Evolutionary conservation across 2,329 filamentous ascomycete genomes (phyloP), one percentile per base, ranked within the genome.

Genomic region (Calonectria crousiana): DNA sequence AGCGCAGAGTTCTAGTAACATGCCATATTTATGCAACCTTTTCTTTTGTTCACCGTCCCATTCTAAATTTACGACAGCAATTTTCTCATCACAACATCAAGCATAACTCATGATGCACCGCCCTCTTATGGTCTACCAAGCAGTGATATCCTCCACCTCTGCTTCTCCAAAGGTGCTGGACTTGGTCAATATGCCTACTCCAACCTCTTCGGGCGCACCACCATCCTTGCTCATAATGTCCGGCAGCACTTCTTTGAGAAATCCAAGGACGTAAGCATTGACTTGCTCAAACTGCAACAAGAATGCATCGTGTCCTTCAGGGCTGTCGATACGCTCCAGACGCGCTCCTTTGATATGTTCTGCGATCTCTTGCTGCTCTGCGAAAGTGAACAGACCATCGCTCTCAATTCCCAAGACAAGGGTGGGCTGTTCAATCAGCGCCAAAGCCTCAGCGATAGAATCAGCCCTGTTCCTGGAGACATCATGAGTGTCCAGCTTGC

Each of bases 401-500:
- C 93, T 96, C 85, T 98, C 95, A 73, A 99, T 99, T 4, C 97
- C 97, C 1, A 99, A 89, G 1, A 99, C 95, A 10, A 99, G 88
- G 0, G 95, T 93, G 0, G 97, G 97, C 84, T 99, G 97, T 82
- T 96, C 88, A 71, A 99, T 97, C 82, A 95, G 86, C 0, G 91
- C 91, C 5, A 99, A 89, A 0, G 96, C 96, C 73, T 95, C 92
- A 32, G 91, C 89, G 38, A 98, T 92, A 32, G 90, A 88, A 51
- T 86, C 79, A n/a, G 92, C 86, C 6, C 96, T 93, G 82, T 93
- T 91, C 52, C 96, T 92, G 18, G 95, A 97, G 32, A 99, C 92
- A 83, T 99, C 97, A 84, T 99, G 97, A 0, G 97, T 98, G 83
- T 99, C 97, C 20, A 99, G 91, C 85, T 99, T 99, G 81, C 97